Percentiles rank a stretch among this genome's conserved stretches.
Conservation (phyloP, 768 basidiomycete species). For the Coprinopsis sp. region DNA sequence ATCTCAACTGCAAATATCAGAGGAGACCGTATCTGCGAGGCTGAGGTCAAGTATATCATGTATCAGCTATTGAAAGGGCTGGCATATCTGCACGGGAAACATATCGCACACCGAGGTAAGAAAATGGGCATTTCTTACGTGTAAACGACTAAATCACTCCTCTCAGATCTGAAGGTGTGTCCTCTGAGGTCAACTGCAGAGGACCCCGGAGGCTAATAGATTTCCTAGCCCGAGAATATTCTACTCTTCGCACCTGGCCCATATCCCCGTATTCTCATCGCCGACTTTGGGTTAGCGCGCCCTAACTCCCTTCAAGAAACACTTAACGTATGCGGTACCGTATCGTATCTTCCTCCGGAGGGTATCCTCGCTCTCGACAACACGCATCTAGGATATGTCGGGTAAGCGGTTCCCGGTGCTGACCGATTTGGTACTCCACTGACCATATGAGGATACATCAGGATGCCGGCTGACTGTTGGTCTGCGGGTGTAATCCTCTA, state of each 20-base stretch:
- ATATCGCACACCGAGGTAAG: slow-evolving; percentile 77
- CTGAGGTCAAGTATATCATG: slow-evolving; percentile 81
- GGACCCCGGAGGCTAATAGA: not conserved
- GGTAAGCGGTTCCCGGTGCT: slow-evolving; percentile 29
- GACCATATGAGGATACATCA: slow-evolving; percentile 26
- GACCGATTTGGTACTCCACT: too few relatives aligned
- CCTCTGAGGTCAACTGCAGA: not conserved
- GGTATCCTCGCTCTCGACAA: slow-evolving; percentile 76
- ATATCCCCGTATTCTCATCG: slow-evolving; percentile 79
- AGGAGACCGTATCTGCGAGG: slow-evolving; percentile 57
- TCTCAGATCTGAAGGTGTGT: slow-evolving; percentile 59
- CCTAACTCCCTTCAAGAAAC: slow-evolving; percentile 77
- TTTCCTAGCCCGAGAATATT: slow-evolving; percentile 73
- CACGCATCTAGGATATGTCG: slow-evolving; percentile 63
- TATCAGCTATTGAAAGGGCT: slow-evolving; percentile 87
- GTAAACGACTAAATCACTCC: not conserved
- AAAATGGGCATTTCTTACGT: not conserved
- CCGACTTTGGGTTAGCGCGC: slow-evolving; percentile 84
- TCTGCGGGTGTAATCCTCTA: slow-evolving; percentile 78
- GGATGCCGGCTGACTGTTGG: slow-evolving; percentile 91
- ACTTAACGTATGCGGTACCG: slow-evolving; percentile 82
- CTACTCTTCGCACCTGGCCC: slow-evolving; percentile 74
- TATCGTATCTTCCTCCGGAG: slow-evolving; percentile 83
- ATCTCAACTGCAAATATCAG: slow-evolving; percentile 57
- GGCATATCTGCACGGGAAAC: slow-evolving; percentile 78